phyloP scores from a whole-genome alignment of 2,329 filamentous ascomycete genomes.

The Boeremia exigua region DNA sequence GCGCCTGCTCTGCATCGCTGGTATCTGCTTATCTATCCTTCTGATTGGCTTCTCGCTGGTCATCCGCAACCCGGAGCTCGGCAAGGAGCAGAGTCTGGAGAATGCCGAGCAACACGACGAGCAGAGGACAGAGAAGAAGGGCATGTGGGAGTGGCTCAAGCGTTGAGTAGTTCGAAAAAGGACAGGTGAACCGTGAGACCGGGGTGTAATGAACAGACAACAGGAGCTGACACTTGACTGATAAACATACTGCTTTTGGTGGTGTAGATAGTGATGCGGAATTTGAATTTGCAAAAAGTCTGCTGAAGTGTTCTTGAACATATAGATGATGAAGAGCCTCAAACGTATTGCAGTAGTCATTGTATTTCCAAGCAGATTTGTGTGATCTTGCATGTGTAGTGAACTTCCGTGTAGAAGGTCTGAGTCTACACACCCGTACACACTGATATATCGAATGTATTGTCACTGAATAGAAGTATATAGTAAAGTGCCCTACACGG shows the following conservation, averaged over 20 bases:
- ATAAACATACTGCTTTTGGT: background rate
- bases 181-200: too few species aligned
- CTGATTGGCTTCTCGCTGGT: slow-evolving; percentile 55
- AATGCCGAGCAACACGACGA: slow-evolving; percentile 44
- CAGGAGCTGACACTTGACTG: background rate
- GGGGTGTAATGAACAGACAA: background rate
- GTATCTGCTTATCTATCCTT: slow-evolving; percentile 56
- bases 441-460: too few species aligned
- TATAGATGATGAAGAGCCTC: too few species aligned
- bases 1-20: slow-evolving; percentile 57
- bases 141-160: slow-evolving; percentile 13
- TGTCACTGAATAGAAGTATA: too few species aligned
- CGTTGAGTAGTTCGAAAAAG: background rate
- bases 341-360: too few species aligned
- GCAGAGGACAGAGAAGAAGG: background rate
- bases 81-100: slow-evolving; percentile 54
- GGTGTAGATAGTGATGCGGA: background rate
- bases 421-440: too few species aligned
- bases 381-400: too few species aligned
- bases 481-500: too few species aligned
- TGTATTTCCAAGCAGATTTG: too few species aligned
- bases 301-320: too few species aligned
- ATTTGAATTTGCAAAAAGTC: too few species aligned
- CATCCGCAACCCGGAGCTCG: slow-evolving; percentile 55
- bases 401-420: too few species aligned